Percentiles rank a stretch among this genome's conserved stretches.
phyloP scores from a whole-genome alignment of 352 stramenopile species.

The Globisporangium splendens region DNA sequence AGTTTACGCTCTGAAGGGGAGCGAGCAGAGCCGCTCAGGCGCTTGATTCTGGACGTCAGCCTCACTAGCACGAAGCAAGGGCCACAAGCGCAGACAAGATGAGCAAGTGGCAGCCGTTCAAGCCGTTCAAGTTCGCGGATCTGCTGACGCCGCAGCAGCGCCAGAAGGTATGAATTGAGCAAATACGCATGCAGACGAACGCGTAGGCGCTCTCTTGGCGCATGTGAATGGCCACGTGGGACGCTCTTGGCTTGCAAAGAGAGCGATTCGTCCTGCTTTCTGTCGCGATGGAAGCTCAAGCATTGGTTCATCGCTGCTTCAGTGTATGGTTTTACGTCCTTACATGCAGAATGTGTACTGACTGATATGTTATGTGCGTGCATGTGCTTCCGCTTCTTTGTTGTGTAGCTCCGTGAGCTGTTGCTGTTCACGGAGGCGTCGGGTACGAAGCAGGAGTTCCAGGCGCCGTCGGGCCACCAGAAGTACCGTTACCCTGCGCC shows the following conservation, averaged over 20 bases:
- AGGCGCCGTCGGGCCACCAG: slow-evolving; percentile 58
- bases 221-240: no score
- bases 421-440: slow-evolving; percentile 81
- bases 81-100: slow-evolving; percentile 26
- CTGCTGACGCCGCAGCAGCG: slow-evolving; percentile 64
- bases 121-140: slow-evolving; percentile 75
- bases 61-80: slow-evolving; percentile 4
- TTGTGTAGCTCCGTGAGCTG: slow-evolving; percentile 66
- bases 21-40: no score
- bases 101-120: slow-evolving; percentile 84
- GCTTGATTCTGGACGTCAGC: slow-evolving; percentile 11
- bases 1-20: no score
- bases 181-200: neutral
- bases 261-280: neutral
- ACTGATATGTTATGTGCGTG: neutral
- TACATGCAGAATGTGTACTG: neutral
- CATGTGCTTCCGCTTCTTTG: neutral
- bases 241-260: neutral
- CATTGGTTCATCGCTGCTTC: no score
- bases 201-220: neutral
- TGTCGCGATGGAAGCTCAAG: no score
- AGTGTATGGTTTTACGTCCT: neutral
- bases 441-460: slow-evolving; percentile 64
- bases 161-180: slow-evolving; percentile 41
- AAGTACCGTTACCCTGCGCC: slow-evolving; percentile 80